Conservation (phyloP, 2,329 filamentous ascomycete genomes). For the Trichoderma hamatum region DNA sequence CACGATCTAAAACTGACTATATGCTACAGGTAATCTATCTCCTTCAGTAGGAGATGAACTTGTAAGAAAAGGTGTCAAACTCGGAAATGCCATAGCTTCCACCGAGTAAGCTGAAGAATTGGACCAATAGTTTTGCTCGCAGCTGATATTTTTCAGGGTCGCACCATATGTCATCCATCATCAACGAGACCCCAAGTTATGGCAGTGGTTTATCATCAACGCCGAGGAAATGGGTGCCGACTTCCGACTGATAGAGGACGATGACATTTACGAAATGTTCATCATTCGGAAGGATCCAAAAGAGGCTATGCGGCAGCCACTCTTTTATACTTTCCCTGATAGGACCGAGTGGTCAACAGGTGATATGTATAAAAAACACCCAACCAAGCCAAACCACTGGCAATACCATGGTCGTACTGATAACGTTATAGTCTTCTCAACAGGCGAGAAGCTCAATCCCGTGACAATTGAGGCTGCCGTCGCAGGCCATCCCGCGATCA, state of each 20-base stretch:
- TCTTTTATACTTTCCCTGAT: slow-evolving; percentile 44
- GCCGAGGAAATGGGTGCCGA: slow-evolving; percentile 47
- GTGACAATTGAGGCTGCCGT: slow-evolving; percentile 42
- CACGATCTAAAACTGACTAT: not conserved
- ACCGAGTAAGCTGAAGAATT: slow-evolving; percentile 44
- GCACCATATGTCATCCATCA: slow-evolving; percentile 41
- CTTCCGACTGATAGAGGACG: slow-evolving; percentile 38
- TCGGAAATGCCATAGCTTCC: slow-evolving; percentile 46
- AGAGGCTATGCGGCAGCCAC: slow-evolving; percentile 40
- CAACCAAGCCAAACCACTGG: slow-evolving; percentile 40
- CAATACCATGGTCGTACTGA: slow-evolving; percentile 43
- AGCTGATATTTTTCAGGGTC: slow-evolving; percentile 35
- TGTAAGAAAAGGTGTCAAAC: slow-evolving; percentile 39
- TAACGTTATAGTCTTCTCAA: slow-evolving; percentile 47
- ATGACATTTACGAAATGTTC: slow-evolving; percentile 38
- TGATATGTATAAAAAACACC: slow-evolving; percentile 43
- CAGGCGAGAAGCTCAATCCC: slow-evolving; percentile 49
- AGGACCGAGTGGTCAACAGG: slow-evolving; percentile 43
- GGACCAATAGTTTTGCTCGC: not conserved
- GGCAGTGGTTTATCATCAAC: slow-evolving; percentile 50
- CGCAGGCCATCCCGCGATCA: slow-evolving; percentile 36
- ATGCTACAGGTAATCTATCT: slow-evolving; percentile 41
- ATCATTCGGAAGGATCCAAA: slow-evolving; percentile 43
- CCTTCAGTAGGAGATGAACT: slow-evolving; percentile 44
- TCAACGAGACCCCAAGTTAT: slow-evolving; percentile 40